Percentiles rank a stretch among this genome's conserved stretches.
These are phyloP conservation scores for Balamuthia mandrillaris DNA, from an alignment of 208 protist genomes.

Conservation along the genomic window DNA sequence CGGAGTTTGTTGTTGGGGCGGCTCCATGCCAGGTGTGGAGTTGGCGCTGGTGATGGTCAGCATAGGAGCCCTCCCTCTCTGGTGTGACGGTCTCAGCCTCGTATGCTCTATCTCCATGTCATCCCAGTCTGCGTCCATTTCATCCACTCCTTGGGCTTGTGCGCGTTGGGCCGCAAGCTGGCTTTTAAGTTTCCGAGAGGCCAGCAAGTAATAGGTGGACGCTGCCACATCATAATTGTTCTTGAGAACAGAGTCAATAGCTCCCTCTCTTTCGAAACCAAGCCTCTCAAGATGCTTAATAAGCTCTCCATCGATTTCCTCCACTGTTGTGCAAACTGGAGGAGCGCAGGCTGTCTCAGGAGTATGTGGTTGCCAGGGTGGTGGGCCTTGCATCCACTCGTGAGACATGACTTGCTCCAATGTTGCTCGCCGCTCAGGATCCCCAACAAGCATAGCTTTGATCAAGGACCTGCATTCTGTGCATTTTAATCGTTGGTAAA, in stretches of 20 bases:
- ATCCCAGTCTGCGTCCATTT: no score
- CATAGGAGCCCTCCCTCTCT: no score
- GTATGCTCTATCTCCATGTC: no score
- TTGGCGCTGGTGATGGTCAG: no score
- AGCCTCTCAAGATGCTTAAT: constrained; percentile 5
- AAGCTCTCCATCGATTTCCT: neutral
- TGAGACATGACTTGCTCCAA: constrained; percentile 80
- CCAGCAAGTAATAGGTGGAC: constrained; percentile 17
- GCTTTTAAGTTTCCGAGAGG: neutral
- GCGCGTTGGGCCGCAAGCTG: neutral
- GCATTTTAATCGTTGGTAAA: no score
- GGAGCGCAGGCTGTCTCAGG: neutral
- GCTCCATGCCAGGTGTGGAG: neutral
- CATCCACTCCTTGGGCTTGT: no score
- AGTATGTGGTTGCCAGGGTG: no score
- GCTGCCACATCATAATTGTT: constrained; percentile 17
- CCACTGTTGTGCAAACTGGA: neutral
- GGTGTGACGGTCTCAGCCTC: no score
- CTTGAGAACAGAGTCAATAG: constrained; percentile 4
- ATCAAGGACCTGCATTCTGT: neutral
- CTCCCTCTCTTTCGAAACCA: neutral
- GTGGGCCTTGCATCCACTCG: constrained; percentile 78
- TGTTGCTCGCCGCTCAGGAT: constrained; percentile 78
- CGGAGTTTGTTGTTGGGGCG: neutral
- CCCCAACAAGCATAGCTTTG: constrained; percentile 74